These are phyloP conservation scores for Pythium insidiosum DNA, from an alignment of 352 stramenopile genomes.

Conservation along the genomic window DNA sequence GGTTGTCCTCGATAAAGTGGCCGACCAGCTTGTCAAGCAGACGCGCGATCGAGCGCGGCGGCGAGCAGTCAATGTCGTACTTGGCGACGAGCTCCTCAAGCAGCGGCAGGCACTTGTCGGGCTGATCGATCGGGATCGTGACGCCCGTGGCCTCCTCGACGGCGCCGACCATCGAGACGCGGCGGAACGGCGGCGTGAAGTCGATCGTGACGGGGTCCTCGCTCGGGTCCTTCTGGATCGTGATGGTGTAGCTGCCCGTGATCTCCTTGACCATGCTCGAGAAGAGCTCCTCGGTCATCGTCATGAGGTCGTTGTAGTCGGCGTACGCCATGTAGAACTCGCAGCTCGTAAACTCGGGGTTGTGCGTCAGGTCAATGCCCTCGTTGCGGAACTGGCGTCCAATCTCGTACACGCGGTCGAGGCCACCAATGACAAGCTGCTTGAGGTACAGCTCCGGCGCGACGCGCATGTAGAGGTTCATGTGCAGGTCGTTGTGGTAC, in stretches of 20 bases:
- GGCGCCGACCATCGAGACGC: slow-evolving; percentile 90
- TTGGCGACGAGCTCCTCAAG: slow-evolving; percentile 66
- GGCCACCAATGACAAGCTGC: slow-evolving; percentile 95
- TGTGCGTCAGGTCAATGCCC: slow-evolving; percentile 96
- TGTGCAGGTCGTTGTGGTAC: slow-evolving; percentile 94
- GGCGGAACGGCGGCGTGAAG: slow-evolving; percentile 92
- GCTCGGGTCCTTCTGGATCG: slow-evolving; percentile 81
- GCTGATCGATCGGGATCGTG: slow-evolving; percentile 64
- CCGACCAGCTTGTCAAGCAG: slow-evolving; percentile 86
- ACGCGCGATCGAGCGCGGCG: slow-evolving; percentile 63
- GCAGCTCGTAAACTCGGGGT: slow-evolving; percentile 98
- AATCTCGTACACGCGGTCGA: slow-evolving; percentile 98
- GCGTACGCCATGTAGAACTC: slow-evolving; percentile 99
- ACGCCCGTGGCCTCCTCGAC: slow-evolving; percentile 65
- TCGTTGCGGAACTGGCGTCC: slow-evolving; percentile 99
- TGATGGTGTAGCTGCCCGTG: slow-evolving; percentile 81
- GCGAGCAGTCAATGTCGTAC: slow-evolving; percentile 61
- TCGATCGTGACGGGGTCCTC: slow-evolving; percentile 85
- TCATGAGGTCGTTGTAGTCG: slow-evolving; percentile 98
- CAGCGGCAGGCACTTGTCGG: slow-evolving; percentile 42
- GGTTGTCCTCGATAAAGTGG: slow-evolving; percentile 86
- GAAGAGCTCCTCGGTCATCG: slow-evolving; percentile 93
- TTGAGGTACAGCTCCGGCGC: slow-evolving; percentile 98
- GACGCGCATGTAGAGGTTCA: slow-evolving; percentile 96
- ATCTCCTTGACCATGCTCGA: slow-evolving; percentile 88